Percentiles rank a stretch among this genome's conserved stretches.
These are phyloP conservation scores for Rhododendron ovatum DNA, from an alignment of 148 eudicot genomes.

Conservation along the genomic window DNA sequence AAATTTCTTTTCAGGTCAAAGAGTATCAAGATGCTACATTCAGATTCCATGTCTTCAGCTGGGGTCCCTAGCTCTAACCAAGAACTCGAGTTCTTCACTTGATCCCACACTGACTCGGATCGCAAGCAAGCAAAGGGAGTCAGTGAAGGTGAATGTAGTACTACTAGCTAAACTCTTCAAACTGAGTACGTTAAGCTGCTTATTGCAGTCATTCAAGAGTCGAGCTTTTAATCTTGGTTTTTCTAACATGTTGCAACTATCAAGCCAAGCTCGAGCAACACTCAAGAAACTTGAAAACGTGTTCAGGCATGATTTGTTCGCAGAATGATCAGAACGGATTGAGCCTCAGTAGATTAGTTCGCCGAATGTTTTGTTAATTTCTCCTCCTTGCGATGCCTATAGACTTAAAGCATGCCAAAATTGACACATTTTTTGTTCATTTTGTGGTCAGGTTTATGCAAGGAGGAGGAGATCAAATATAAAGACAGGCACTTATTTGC, in stretches of 20 bases:
- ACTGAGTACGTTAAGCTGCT: background rate
- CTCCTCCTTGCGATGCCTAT: too few species aligned
- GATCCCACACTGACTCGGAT: background rate
- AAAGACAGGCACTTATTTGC: slow-evolving; percentile 53
- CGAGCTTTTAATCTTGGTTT: background rate
- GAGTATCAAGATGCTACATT: background rate
- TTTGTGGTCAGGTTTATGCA: slow-evolving; percentile 19
- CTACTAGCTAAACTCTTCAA: background rate
- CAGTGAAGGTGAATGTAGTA: slow-evolving; percentile 16
- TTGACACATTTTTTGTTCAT: background rate
- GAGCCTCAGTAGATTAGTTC: background rate
- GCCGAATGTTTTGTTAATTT: too few species aligned
- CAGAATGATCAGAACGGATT: background rate
- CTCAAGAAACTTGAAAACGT: background rate
- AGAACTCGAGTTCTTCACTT: background rate
- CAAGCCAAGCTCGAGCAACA: background rate
- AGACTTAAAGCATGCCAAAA: background rate
- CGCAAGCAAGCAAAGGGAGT: slow-evolving; percentile 10
- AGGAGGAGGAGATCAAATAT: slow-evolving; percentile 65
- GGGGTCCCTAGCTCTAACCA: background rate
- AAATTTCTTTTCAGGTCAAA: slow-evolving; percentile 5
- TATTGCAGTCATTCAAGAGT: background rate
- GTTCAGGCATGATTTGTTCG: background rate
- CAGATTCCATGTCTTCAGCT: background rate
- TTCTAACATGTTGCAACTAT: background rate